Percentiles rank a stretch among this genome's conserved stretches.
These are phyloP conservation scores for Withania somnifera DNA, from an alignment of 305 asterid genomes.

Conservation along the genomic window DNA sequence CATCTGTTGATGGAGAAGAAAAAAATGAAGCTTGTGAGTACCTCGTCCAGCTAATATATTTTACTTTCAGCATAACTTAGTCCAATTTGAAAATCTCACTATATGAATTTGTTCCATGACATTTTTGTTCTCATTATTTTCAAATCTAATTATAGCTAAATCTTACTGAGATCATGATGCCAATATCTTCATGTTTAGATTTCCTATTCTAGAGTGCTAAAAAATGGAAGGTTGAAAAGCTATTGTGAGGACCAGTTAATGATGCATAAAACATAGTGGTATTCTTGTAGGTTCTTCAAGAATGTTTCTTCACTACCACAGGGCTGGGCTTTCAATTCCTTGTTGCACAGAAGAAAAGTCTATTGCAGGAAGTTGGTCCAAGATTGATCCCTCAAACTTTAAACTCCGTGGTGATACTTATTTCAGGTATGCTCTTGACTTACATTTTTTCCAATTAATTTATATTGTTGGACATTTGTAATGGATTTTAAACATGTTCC, in stretches of 20 bases:
- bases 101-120: background rate
- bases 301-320: constrained; percentile 60
- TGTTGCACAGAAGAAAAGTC: constrained; percentile 58
- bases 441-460: background rate
- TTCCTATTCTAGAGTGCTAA: background rate
- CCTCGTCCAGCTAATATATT: background rate
- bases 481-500: background rate
- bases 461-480: background rate
- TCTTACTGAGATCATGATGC: background rate
- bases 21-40: constrained; percentile 47
- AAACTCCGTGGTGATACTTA: constrained; percentile 77
- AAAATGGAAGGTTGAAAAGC: background rate
- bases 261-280: background rate
- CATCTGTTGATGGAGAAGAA: constrained; percentile 67
- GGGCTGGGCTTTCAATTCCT: constrained; percentile 77
- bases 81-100: background rate
- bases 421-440: constrained; percentile 49
- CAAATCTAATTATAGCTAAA: background rate
- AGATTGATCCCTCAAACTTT: constrained; percentile 64
- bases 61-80: background rate
- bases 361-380: constrained; percentile 71
- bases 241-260: background rate
- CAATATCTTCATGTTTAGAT: background rate
- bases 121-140: background rate
- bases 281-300: constrained; percentile 45